Evolutionary conservation across 345 rosid genomes (phyloP), one percentile per base, ranked within the genome.

Genomic region (Mangifera indica): DNA sequence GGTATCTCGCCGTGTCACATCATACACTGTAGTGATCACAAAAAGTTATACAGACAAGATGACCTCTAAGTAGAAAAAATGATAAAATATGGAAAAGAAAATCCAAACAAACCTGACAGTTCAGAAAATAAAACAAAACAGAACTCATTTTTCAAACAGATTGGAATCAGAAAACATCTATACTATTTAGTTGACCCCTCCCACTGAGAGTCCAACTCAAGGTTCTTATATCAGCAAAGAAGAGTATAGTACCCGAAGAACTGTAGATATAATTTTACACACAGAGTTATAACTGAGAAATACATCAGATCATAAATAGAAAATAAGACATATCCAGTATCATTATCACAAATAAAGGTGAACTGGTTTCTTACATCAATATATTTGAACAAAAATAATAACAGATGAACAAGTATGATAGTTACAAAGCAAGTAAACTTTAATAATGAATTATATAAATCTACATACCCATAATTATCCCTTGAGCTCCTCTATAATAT

Each of bases 401-500:
- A 45, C 34, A 45, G 9, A 4, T n/a, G 53, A 37, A 56, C 62
- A 71, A 65, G 48, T 25, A n/a, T n/a, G 10, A 67, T 21, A 12
- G 49, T n/a, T 20, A 15, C 49, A n/a, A 11, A 13, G 12, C 15
- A 29, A 42, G 59, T 20, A n/a, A 13, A 37, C 45, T 61, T 18
- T 51, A 3, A 72, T 4, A 45, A 49, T 9, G 9, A 78, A 44
- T 58, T 12, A 37, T 62, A 49, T 52, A 40, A 73, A 76, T 45
- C 62, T 34, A 20, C 76, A 61, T 85, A 94, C 98, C 98, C 98
- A 92, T 87, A 13, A 92, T 84, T 54, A 94, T 85, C 73, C 97
- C 97, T 80, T 92, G 98, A 64, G 98, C 97, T 71, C 97, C 98
- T 81, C 97, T 89, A 85, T 94, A 94, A 78, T 94, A 92, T 8